Evolutionary conservation across 495 filamentous ascomycete genomes (phyloP).

Genomic region (Aspergillus sclerotioniger): DNA sequence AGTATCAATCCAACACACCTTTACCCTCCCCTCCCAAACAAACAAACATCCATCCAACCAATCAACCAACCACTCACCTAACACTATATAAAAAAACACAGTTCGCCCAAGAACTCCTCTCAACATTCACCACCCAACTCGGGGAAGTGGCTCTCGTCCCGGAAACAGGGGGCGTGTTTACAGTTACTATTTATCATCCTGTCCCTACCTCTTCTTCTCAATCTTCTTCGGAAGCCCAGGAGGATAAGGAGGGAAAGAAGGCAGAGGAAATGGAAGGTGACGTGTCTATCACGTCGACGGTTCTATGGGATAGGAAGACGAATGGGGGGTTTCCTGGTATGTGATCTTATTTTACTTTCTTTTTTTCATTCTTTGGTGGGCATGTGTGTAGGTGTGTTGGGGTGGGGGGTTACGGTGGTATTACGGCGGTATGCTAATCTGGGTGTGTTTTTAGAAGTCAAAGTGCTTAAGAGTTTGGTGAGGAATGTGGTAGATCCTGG

Average conservation of each 20-base stretch:
- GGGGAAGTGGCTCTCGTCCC: constrained; percentile 92
- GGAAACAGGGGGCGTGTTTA: constrained; percentile 79
- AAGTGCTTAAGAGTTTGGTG: constrained; percentile 85
- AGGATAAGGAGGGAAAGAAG: no score
- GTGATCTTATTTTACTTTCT: constrained; percentile 21
- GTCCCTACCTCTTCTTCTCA: neutral
- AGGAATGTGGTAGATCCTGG: constrained; percentile 78
- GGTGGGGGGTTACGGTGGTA: neutral
- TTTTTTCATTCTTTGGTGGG: constrained; percentile 8
- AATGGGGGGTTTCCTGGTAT: constrained; percentile 89
- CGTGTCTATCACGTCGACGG: constrained; percentile 64
- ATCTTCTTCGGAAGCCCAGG: constrained; percentile 6
- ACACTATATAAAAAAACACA: constrained; percentile 38
- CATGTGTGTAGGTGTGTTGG: constrained; percentile 5
- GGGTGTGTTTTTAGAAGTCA: constrained; percentile 57
- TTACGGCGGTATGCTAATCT: no score
- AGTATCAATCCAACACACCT: no score
- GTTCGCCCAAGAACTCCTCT: constrained; percentile 96
- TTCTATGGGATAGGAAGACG: constrained; percentile 85
- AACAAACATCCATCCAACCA: neutral
- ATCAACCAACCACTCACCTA: constrained; percentile 3
- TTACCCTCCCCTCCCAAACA: neutral
- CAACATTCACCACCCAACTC: constrained; percentile 83
- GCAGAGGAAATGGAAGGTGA: no score
- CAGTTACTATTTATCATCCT: constrained; percentile 56